Conservation (phyloP, 2,329 filamentous ascomycete genomes). For the Drechslerella coelobrocha region DNA sequence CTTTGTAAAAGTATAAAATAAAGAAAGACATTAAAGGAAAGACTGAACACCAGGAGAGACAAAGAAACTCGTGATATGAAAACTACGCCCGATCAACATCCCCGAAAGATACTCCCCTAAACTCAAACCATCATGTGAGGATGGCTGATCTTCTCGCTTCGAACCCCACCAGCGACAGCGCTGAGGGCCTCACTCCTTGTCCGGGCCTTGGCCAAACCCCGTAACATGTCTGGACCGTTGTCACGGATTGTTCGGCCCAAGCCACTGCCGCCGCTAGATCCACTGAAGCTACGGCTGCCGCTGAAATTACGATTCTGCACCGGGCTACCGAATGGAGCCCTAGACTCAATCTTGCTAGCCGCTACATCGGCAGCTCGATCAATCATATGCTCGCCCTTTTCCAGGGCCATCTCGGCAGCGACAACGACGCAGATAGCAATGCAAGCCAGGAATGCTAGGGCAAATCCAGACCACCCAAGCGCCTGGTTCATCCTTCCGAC, state of each 20-base stretch:
- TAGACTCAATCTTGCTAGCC: slow-evolving; percentile 38
- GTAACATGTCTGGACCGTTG: slow-evolving; percentile 38
- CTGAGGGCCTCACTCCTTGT: slow-evolving; percentile 39
- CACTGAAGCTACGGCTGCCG: slow-evolving; percentile 23
- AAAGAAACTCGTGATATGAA: slow-evolving; percentile 8
- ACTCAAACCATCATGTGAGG: slow-evolving; percentile 26
- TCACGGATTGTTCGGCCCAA: slow-evolving; percentile 36
- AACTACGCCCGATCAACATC: neutral
- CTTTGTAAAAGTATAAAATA: slow-evolving; percentile 34
- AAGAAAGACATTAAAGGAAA: slow-evolving; percentile 15
- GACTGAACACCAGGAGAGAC: slow-evolving; percentile 16
- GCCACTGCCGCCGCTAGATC: slow-evolving; percentile 22
- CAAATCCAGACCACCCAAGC: slow-evolving; percentile 54
- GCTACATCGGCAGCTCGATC: slow-evolving; percentile 44
- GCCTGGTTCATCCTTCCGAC: slow-evolving; percentile 51
- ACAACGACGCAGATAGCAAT: slow-evolving; percentile 52
- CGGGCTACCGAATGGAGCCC: slow-evolving; percentile 15
- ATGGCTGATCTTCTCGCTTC: slow-evolving; percentile 28
- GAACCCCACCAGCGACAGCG: slow-evolving; percentile 27
- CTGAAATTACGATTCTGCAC: slow-evolving; percentile 16
- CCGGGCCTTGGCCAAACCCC: slow-evolving; percentile 47
- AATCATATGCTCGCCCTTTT: slow-evolving; percentile 50
- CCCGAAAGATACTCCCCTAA: neutral
- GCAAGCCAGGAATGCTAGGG: slow-evolving; percentile 48
- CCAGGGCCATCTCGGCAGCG: slow-evolving; percentile 52